Conservation (phyloP, 2,329 filamentous ascomycete genomes). For the Fusarium pseudograminearum region DNA sequence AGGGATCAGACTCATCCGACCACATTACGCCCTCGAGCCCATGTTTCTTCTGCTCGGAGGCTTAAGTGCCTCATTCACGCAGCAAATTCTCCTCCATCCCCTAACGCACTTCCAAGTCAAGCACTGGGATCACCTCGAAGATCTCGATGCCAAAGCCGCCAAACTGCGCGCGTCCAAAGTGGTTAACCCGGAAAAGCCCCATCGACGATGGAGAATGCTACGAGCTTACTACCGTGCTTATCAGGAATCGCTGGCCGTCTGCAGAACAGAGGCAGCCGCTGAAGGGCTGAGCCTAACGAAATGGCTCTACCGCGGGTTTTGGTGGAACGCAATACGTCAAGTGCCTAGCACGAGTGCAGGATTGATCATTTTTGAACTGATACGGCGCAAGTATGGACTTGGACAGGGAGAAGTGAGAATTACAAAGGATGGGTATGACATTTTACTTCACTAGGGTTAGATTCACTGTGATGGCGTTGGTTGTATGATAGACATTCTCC, state of each 20-base stretch:
- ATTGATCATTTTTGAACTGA: conserved; percentile 82
- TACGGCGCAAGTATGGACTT: conserved; percentile 77
- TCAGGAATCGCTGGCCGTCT: conserved; percentile 73
- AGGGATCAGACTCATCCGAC: conserved; percentile 68
- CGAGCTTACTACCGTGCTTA: conserved; percentile 78
- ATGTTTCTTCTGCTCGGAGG: conserved; percentile 77
- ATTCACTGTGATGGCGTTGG: conserved; percentile 23
- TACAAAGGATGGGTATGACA: conserved; percentile 77
- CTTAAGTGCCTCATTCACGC: conserved; percentile 73
- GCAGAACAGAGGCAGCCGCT: conserved; percentile 65
- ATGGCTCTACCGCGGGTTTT: conserved; percentile 79
- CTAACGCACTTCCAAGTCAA: conserved; percentile 77
- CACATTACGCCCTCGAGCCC: conserved; percentile 81
- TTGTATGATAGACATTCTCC: conserved; percentile 35
- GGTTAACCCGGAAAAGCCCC: conserved; percentile 50
- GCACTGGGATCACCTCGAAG: conserved; percentile 79
- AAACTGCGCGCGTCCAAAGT: conserved; percentile 55
- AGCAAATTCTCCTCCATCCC: conserved; percentile 78
- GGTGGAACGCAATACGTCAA: conserved; percentile 78
- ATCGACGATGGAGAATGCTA: conserved; percentile 65
- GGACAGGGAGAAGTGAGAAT: conserved; percentile 73
- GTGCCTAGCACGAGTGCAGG: conserved; percentile 82
- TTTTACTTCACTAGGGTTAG: conserved; percentile 62
- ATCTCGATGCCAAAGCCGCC: conserved; percentile 72
- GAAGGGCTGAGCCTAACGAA: conserved; percentile 67